Evolutionary conservation across 805 yeast genomes (phyloP).

Genomic region (Kodamaea kakaduensis): DNA sequence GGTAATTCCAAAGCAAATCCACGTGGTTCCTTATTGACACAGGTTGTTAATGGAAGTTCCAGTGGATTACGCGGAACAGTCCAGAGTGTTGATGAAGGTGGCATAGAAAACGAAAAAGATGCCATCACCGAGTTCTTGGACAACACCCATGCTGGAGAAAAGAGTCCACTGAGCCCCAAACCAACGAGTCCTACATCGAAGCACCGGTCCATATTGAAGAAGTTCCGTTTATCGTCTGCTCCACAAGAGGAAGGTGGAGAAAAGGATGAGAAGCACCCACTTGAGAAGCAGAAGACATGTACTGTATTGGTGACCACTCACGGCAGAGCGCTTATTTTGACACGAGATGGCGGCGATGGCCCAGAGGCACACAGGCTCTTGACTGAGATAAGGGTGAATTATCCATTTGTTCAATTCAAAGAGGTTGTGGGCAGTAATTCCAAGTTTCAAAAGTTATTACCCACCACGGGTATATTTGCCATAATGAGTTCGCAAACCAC

Average conservation of each 20-base stretch:
- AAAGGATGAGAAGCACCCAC: slow-evolving; percentile 12
- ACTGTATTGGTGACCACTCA: slow-evolving; percentile 55
- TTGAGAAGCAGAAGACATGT: slow-evolving; percentile 43
- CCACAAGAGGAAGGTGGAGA: slow-evolving; percentile 13
- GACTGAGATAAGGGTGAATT: slow-evolving; percentile 52
- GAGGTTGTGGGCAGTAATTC: slow-evolving; percentile 44
- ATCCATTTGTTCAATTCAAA: slow-evolving; percentile 51
- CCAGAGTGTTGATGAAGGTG: slow-evolving; percentile 19
- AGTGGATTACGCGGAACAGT: slow-evolving; percentile 20
- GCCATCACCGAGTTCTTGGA: slow-evolving; percentile 55
- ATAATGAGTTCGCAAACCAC: slow-evolving; percentile 53
- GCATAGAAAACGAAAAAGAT: slow-evolving; percentile 55
- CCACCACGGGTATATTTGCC: slow-evolving; percentile 49
- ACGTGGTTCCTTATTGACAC: slow-evolving; percentile 27
- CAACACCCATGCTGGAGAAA: neutral
- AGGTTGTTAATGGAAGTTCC: slow-evolving; percentile 35
- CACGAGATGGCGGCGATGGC: slow-evolving; percentile 36
- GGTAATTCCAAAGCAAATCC: slow-evolving; percentile 6
- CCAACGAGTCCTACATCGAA: neutral
- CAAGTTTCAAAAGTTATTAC: slow-evolving; percentile 28
- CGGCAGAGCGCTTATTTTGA: slow-evolving; percentile 60
- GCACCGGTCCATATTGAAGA: slow-evolving; percentile 21
- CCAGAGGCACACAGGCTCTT: slow-evolving; percentile 36
- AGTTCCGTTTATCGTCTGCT: slow-evolving; percentile 16
- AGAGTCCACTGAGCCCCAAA: too few species aligned